These are phyloP conservation scores for Ogataea trehalophila DNA, from an alignment of 805 yeast species.

Conservation along the genomic window DNA sequence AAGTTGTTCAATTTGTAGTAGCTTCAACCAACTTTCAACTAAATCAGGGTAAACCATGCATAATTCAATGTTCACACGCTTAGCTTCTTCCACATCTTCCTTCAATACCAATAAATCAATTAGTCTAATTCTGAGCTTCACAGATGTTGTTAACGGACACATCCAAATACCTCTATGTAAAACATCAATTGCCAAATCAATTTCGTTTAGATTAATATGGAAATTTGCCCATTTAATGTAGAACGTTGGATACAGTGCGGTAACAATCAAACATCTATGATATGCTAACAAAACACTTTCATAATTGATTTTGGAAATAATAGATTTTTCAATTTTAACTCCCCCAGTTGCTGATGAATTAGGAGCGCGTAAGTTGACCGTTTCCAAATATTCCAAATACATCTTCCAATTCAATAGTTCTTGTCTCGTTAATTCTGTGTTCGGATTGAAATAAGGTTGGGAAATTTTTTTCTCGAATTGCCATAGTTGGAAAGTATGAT, in stretches of 20 bases:
- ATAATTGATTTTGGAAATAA: conserved; percentile 16
- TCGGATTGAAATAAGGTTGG: conserved; percentile 35
- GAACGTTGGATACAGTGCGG: conserved; percentile 40
- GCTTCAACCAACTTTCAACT: conserved; percentile 36
- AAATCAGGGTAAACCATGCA: conserved; percentile 29
- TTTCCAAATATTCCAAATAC: conserved; percentile 53
- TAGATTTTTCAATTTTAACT: conserved; percentile 16
- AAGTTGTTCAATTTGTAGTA: conserved; percentile 38
- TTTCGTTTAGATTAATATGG: conserved; percentile 27
- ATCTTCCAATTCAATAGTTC: conserved; percentile 56
- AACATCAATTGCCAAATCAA: conserved; percentile 35
- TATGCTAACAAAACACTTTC: conserved; percentile 33
- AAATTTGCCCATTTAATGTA: conserved; percentile 50
- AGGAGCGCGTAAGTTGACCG: conserved; percentile 17
- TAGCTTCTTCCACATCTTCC: conserved; percentile 35
- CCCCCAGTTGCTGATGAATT: background rate
- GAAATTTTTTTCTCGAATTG: conserved; percentile 41
- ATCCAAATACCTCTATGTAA: conserved; percentile 33
- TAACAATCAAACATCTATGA: conserved; percentile 43
- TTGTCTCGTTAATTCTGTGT: conserved; percentile 28
- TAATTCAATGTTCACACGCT: conserved; percentile 25
- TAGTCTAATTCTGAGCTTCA: conserved; percentile 35
- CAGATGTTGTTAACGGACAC: conserved; percentile 25
- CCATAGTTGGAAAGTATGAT: conserved; percentile 43
- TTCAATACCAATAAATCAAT: conserved; percentile 39